Base-by-base conservation (phyloP, 306 rosid genomes). In the Glycyrrhiza uralensis region DNA sequence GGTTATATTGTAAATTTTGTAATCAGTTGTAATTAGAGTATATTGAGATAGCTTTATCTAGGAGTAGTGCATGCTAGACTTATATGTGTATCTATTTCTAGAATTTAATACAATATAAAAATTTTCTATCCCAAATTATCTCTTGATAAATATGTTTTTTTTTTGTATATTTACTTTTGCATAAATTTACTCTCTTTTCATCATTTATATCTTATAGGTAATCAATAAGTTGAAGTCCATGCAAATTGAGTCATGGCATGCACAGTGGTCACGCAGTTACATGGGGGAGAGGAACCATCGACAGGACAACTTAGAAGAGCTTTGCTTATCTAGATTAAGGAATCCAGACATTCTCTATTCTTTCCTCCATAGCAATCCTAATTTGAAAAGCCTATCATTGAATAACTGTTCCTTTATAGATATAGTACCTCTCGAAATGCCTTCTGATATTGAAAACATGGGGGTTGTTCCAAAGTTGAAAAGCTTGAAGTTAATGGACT, bases 401-500 rank as follows among this genome's bases (percentile, higher is more conserved):
- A 22, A 0, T 0, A 0, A 0, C 0, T 51, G 56, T 58, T 7
- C 5, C 4, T 50, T 70, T 2, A 15, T 36, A 9, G 33, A 36
- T n/a, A 14, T 70, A 23, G 26, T 39, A 9, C 66, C 77, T 3
- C 13, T 0, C 3, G 10, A 3, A 49, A 47, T 5, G n/a, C 65
- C 36, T 20, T 24, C 1, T 11, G n/a, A 24, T 3, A 8, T 61
- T 47, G 3, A 35, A 62, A 17, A 38, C 0, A 10, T 14, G 47
- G 79, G 79, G 19, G 71, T 74, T 20, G 79, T 74, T 47, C 79
- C 79, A 50, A 36, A 62, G 14, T 11, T 74, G 23, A 74, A 49
- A 74, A 74, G 15, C 22, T 74, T 62, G 63, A 74, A 49, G 54
- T 50, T 62, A 3, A 24, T 2, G 1, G 0, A 50, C 45, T 7